A percentile compares a stretch with the other conserved stretches of the same genome.
phyloP scores from a whole-genome alignment of 1,139 yeast species.

The Ogataea hybrid region DNA sequence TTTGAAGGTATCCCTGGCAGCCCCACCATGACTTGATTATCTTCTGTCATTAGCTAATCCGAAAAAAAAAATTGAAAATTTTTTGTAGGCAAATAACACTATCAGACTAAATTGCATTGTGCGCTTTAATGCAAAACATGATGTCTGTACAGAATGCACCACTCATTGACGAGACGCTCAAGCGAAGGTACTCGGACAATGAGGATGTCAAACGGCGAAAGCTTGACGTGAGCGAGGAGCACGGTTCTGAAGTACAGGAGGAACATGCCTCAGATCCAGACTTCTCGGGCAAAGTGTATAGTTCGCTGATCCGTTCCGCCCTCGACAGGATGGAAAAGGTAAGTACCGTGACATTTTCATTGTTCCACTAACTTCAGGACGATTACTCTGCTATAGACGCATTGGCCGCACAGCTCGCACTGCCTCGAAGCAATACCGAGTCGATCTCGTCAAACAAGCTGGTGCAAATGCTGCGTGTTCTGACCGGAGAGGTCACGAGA shows the following conservation, averaged over 20 bases:
- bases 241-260: neutral
- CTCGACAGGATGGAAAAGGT: constrained; percentile 65
- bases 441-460: constrained; percentile 42
- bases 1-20: too few species aligned
- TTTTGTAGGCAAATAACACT: constrained; percentile 8
- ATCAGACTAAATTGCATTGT: constrained; percentile 11
- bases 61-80: constrained; percentile 5
- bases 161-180: constrained; percentile 5
- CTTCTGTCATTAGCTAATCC: constrained; percentile 4
- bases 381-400: constrained; percentile 44
- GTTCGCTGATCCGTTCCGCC: constrained; percentile 64
- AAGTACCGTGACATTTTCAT: constrained; percentile 30
- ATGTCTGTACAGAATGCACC: constrained; percentile 25
- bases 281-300: constrained; percentile 57
- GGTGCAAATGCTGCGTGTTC: constrained; percentile 41
- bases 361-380: constrained; percentile 24
- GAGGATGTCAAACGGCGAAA: constrained; percentile 7
- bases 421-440: constrained; percentile 40
- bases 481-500: constrained; percentile 51
- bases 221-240: neutral
- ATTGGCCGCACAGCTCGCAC: constrained; percentile 44
- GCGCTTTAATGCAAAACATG: constrained; percentile 17
- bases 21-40: neutral
- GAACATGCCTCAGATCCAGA: constrained; percentile 16
- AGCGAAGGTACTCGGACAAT: constrained; percentile 5